phyloP scores from a whole-genome alignment of 352 stramenopile genomes.

The Aphanomyces euteiches region DNA sequence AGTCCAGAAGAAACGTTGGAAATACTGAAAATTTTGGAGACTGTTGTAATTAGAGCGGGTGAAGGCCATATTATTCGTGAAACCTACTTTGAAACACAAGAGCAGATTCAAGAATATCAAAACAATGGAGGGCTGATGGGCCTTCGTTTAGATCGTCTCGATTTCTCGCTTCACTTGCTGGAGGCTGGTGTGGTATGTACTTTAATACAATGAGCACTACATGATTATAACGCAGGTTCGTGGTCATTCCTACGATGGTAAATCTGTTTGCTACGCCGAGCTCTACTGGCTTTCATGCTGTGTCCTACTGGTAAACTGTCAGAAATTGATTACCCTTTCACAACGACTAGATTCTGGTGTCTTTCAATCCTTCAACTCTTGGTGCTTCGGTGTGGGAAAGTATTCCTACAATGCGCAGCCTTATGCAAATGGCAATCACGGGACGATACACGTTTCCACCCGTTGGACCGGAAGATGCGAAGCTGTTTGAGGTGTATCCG shows the following conservation, averaged over 20 bases:
- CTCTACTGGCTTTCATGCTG: slow-evolving; percentile 82
- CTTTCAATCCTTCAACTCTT: slow-evolving; percentile 74
- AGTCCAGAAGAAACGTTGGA: slow-evolving; percentile 62
- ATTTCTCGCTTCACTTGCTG: slow-evolving; percentile 59
- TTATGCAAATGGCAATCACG: slow-evolving; percentile 87
- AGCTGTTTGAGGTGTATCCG: slow-evolving; percentile 60
- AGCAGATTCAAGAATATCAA: slow-evolving; percentile 54
- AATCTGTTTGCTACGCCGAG: slow-evolving; percentile 72
- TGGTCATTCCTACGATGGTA: slow-evolving; percentile 33
- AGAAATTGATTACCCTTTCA: too few relatives aligned
- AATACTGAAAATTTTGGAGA: slow-evolving; percentile 65
- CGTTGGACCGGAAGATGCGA: slow-evolving; percentile 47
- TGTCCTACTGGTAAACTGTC: slow-evolving; percentile 61
- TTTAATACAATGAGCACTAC: slow-evolving; percentile 6
- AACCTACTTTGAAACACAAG: slow-evolving; percentile 47
- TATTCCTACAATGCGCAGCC: slow-evolving; percentile 63
- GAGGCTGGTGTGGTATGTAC: slow-evolving; percentile 54
- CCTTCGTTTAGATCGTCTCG: slow-evolving; percentile 51
- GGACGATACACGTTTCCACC: slow-evolving; percentile 67
- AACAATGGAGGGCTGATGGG: slow-evolving; percentile 63
- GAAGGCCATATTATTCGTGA: slow-evolving; percentile 77
- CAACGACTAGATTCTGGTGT: slow-evolving; percentile 37
- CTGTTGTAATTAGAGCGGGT: slow-evolving; percentile 69
- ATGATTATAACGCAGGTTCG: slow-evolving; percentile 20
- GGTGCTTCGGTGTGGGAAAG: slow-evolving; percentile 70